Evolutionary conservation across 345 rosid species (phyloP), one percentile per base, ranked within the genome.

Genomic region (Raphanus raphanistrum): DNA sequence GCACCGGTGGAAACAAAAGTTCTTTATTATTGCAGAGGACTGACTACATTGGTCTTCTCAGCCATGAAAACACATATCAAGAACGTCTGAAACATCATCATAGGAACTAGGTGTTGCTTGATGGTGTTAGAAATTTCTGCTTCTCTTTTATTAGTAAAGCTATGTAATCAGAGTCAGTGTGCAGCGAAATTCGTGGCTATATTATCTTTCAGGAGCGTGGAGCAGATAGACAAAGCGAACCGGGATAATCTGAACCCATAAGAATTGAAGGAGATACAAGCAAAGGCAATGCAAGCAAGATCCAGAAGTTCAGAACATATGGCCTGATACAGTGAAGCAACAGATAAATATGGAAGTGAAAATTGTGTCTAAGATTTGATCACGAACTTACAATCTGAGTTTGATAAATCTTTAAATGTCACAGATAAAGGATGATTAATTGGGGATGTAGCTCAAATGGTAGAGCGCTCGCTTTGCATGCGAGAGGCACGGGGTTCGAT

Each of bases 241-340:
- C 90, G 97, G 0, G 98, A 96, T 50, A 98, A 94, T 80, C 33
- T 94, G 60, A 92, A 84, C 66, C 92, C 97, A 3, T 97, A 90
- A 21, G 98, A 94, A 28, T 81, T 92, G 74, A 92, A 94, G 82
- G 98, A 94, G 88, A 89, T 95, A 87, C 95, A 92, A 96, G 97
- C 91, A 9, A 94, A 88, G 82, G 97, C 60, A 71, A 89, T 94
- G 97, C 98, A 94, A 80, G 97, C n/a, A n/a, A n/a, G n/a, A 94
- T 73, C 97, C 97, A 1, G 98, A 94, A 76, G 80, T 94, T 27
- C 97, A 94, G 74, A 94, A 88, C 86, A 94, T 94, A 58, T 89
- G 92, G 2, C 88, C 96, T 1, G 97, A 94, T 79, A 97, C 98
- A 8, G 92, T 94, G 21, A 90, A 89, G 98, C 85, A 96, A 88